These are phyloP conservation scores for Talaromyces sp. DNA, from an alignment of 2,329 filamentous ascomycete species.

Conservation along the genomic window DNA sequence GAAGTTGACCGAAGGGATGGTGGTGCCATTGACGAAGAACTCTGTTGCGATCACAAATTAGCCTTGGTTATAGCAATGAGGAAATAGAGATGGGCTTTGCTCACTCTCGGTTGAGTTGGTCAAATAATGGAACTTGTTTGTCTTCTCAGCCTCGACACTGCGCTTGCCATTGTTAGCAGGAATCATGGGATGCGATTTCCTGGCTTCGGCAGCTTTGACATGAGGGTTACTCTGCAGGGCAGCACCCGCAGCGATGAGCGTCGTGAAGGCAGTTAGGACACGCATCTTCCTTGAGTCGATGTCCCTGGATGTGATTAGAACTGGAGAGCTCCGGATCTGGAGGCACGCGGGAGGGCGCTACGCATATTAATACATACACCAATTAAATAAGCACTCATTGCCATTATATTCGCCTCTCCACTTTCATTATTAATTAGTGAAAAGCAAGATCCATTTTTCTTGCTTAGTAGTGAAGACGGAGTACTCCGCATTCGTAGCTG, in stretches of 20 bases:
- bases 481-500: neutral
- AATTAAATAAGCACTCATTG: neutral
- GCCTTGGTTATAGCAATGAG: conserved; percentile 10
- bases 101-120: conserved; percentile 4
- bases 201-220: neutral
- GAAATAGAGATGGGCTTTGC: conserved; percentile 10
- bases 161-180: neutral
- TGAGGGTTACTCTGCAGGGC: conserved; percentile 9
- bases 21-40: conserved; percentile 9
- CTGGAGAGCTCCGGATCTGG: neutral
- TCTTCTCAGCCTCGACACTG: neutral
- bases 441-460: neutral
- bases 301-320: neutral
- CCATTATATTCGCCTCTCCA: neutral
- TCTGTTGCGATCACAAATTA: neutral
- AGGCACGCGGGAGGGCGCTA: neutral
- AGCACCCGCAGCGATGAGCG: neutral
- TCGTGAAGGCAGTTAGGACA: neutral
- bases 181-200: neutral
- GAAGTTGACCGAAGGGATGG: conserved; percentile 10
- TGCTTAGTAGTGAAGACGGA: neutral
- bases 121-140: neutral
- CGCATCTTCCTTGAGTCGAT: neutral
- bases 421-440: neutral
- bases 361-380: neutral